A percentile compares a stretch with the other conserved stretches of the same genome.
phyloP scores from a whole-genome alignment of 2,329 filamentous ascomycete genomes.

The Zymoseptoria crescenta region DNA sequence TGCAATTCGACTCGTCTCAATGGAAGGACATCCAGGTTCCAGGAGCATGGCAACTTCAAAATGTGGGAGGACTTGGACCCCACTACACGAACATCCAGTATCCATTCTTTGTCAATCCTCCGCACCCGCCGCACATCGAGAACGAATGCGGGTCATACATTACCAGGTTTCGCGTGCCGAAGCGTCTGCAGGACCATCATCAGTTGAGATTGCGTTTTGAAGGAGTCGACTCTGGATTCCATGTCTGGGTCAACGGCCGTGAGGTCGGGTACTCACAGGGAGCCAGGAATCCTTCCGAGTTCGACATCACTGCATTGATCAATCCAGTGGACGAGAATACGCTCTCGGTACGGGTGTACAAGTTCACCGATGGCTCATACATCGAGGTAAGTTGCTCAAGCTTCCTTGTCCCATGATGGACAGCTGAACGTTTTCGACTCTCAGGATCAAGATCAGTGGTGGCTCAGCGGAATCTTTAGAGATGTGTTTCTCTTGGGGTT shows the following conservation, averaged over 20 bases:
- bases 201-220: slow-evolving; percentile 61
- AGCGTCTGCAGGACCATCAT: slow-evolving; percentile 32
- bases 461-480: slow-evolving; percentile 49
- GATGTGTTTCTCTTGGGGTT: slow-evolving; percentile 57
- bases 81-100: slow-evolving; percentile 63
- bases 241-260: slow-evolving; percentile 59
- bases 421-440: too few relatives aligned
- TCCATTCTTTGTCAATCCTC: slow-evolving; percentile 52
- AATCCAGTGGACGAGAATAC: slow-evolving; percentile 43
- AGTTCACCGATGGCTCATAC: slow-evolving; percentile 61
- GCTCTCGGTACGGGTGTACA: slow-evolving; percentile 58
- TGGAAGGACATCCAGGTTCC: slow-evolving; percentile 50
- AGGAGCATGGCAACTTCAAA: slow-evolving; percentile 60
- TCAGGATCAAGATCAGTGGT: slow-evolving; percentile 31
- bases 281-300: slow-evolving; percentile 60
- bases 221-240: slow-evolving; percentile 63
- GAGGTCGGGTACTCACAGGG: slow-evolving; percentile 63
- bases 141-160: slow-evolving; percentile 60
- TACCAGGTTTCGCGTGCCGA: slow-evolving; percentile 47
- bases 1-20: slow-evolving; percentile 29
- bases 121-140: slow-evolving; percentile 49
- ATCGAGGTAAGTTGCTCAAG: slow-evolving; percentile 48
- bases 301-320: slow-evolving; percentile 54
- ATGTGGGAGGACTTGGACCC: slow-evolving; percentile 50
- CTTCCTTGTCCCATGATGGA: too few relatives aligned